Percentiles rank a stretch among this genome's conserved stretches.
Evolutionary conservation across 306 rosid genomes (phyloP).

Genomic region (Ammopiptanthus mongolicus): DNA sequence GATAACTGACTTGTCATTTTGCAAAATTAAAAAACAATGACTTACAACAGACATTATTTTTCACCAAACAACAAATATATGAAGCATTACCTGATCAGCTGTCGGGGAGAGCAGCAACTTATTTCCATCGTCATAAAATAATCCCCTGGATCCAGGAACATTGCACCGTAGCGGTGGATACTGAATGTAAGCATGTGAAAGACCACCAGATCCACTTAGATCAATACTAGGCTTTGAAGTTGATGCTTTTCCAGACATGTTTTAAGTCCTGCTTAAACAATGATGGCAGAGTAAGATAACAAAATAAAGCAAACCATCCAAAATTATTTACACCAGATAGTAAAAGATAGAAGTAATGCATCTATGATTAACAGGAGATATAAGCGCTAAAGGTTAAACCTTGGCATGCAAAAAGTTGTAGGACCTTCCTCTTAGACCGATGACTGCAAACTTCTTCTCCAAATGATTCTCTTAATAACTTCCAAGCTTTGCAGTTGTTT

Average conservation of each 20-base stretch:
- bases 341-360: slow-evolving; percentile 19
- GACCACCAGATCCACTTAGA: slow-evolving; percentile 70
- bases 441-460: slow-evolving; percentile 25
- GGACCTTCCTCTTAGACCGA: slow-evolving; percentile 4
- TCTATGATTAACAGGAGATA: slow-evolving; percentile 11
- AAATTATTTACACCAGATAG: slow-evolving; percentile 27
- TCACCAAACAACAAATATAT: slow-evolving; percentile 12
- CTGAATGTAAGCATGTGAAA: slow-evolving; percentile 86
- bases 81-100: slow-evolving; percentile 61
- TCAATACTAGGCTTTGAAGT: slow-evolving; percentile 67
- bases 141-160: slow-evolving; percentile 60
- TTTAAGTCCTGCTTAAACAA: slow-evolving; percentile 16
- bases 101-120: slow-evolving; percentile 73
- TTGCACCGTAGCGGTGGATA: slow-evolving; percentile 71
- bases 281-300: slow-evolving; percentile 4
- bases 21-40: neutral
- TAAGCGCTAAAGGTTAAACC: slow-evolving; percentile 21
- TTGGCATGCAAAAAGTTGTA: slow-evolving; percentile 3
- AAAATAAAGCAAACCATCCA: slow-evolving; percentile 19
- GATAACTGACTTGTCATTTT: neutral
- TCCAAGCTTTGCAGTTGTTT: slow-evolving; percentile 17
- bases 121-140: slow-evolving; percentile 92
- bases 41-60: neutral
- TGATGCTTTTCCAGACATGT: slow-evolving; percentile 84
- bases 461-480: slow-evolving; percentile 21